Percentiles rank a stretch among this genome's conserved stretches.
Evolutionary conservation across 208 protist genomes (phyloP).

Genomic region (Acanthamoeba castellanii): DNA sequence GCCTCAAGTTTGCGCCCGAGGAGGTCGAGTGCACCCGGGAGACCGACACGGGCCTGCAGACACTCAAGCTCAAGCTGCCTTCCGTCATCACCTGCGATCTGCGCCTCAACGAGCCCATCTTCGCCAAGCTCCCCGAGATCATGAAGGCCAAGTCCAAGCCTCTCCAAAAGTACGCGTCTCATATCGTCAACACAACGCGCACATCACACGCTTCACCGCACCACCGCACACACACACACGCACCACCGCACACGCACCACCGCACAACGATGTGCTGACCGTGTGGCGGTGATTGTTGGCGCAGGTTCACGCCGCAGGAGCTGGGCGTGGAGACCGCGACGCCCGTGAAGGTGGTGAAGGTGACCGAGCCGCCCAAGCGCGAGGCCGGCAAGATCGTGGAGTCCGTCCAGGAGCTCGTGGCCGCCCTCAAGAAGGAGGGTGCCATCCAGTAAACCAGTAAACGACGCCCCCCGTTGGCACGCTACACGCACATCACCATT

Average conservation of each 20-base stretch:
- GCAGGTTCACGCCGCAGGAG: slow-evolving; percentile 85
- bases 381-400: slow-evolving; percentile 89
- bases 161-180: slow-evolving; percentile 86
- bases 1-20: slow-evolving; percentile 86
- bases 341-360: slow-evolving; percentile 86
- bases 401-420: slow-evolving; percentile 93
- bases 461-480: too few relatives aligned
- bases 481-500: too few relatives aligned
- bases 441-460: slow-evolving; percentile 91
- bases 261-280: too few relatives aligned
- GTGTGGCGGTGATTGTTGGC: neutral
- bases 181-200: too few relatives aligned
- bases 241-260: too few relatives aligned
- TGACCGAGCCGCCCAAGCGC: slow-evolving; percentile 91
- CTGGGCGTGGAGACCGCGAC: slow-evolving; percentile 92
- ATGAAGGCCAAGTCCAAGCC: slow-evolving; percentile 98
- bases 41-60: slow-evolving; percentile 96
- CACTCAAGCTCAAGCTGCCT: slow-evolving; percentile 90
- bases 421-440: slow-evolving; percentile 94
- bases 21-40: slow-evolving; percentile 94
- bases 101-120: slow-evolving; percentile 96
- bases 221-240: too few relatives aligned
- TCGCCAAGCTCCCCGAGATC: slow-evolving; percentile 97
- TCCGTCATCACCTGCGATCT: slow-evolving; percentile 89
- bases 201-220: too few relatives aligned